Percentiles rank a stretch among this genome's conserved stretches.
Conservation (phyloP, 441 rosid species). For the Manihot esculenta region DNA sequence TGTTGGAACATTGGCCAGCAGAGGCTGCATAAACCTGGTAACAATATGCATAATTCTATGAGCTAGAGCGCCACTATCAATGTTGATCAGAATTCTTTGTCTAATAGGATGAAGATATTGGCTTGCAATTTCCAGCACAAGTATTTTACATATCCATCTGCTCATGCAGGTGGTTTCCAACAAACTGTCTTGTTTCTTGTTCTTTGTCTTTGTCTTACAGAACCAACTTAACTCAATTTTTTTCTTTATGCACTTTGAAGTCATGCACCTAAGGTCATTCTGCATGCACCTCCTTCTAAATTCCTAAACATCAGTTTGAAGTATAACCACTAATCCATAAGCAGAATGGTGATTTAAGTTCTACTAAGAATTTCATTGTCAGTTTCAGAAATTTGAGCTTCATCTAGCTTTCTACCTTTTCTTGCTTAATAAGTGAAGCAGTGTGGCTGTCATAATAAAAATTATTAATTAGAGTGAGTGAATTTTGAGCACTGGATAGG, state of each 20-base stretch:
- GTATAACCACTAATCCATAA: background rate
- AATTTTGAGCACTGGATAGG: background rate
- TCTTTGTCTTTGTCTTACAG: background rate
- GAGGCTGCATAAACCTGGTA: constrained; percentile 46
- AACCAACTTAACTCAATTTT: background rate
- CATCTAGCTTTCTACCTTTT: background rate
- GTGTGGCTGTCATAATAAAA: background rate
- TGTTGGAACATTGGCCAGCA: constrained; percentile 45
- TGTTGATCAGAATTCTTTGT: background rate
- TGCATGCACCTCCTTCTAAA: background rate
- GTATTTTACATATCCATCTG: background rate
- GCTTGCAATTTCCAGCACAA: background rate
- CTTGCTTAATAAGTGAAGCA: background rate
- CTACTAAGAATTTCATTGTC: background rate
- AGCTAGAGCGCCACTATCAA: background rate
- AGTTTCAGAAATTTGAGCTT: background rate
- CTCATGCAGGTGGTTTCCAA: background rate
- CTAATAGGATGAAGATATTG: background rate
- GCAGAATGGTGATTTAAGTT: background rate
- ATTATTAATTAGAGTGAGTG: background rate
- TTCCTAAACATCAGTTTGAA: background rate
- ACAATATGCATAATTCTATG: background rate
- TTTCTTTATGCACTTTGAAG: background rate
- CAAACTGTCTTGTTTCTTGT: background rate
- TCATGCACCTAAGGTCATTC: background rate